Percentiles rank a stretch among this genome's conserved stretches.
These are phyloP conservation scores for Penicillium polonicum DNA, from an alignment of 2,329 filamentous ascomycete genomes.

Conservation along the genomic window DNA sequence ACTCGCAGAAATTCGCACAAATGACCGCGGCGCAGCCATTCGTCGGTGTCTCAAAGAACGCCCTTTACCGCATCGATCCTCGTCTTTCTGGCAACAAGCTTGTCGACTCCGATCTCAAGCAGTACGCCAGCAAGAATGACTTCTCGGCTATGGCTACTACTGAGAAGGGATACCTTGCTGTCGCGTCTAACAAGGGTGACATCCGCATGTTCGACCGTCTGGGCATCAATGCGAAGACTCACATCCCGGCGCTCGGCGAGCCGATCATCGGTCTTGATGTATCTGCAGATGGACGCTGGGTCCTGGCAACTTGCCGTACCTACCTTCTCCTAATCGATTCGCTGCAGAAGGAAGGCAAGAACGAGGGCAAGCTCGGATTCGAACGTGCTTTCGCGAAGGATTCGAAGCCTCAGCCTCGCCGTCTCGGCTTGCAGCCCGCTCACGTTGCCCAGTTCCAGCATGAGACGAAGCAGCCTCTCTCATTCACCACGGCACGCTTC, in stretches of 20 bases:
- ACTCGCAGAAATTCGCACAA: constrained; percentile 79
- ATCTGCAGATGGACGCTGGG: constrained; percentile 92
- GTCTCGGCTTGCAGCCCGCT: constrained; percentile 81
- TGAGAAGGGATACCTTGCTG: constrained; percentile 93
- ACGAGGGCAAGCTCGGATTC: constrained; percentile 96
- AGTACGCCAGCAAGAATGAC: constrained; percentile 95
- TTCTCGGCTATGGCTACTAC: constrained; percentile 94
- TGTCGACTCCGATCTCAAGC: constrained; percentile 88
- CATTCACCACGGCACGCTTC: constrained; percentile 90
- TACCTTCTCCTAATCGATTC: constrained; percentile 93
- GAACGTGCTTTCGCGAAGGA: constrained; percentile 91
- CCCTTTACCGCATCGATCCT: constrained; percentile 89
- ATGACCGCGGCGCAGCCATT: constrained; percentile 96
- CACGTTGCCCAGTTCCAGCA: constrained; percentile 98
- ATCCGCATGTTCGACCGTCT: constrained; percentile 94
- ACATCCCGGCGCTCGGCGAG: constrained; percentile 91
- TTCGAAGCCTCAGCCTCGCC: constrained; percentile 86
- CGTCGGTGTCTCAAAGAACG: constrained; percentile 87
- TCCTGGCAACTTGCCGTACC: constrained; percentile 88
- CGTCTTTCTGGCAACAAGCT: constrained; percentile 87
- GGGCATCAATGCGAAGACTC: constrained; percentile 95
- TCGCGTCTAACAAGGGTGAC: constrained; percentile 96
- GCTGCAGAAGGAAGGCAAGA: constrained; percentile 87
- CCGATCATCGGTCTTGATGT: constrained; percentile 93
- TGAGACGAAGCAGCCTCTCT: constrained; percentile 81